These are phyloP conservation scores for Tylopilus plumbeoviolaceoides DNA, from an alignment of 768 basidiomycete genomes.

Conservation along the genomic window DNA sequence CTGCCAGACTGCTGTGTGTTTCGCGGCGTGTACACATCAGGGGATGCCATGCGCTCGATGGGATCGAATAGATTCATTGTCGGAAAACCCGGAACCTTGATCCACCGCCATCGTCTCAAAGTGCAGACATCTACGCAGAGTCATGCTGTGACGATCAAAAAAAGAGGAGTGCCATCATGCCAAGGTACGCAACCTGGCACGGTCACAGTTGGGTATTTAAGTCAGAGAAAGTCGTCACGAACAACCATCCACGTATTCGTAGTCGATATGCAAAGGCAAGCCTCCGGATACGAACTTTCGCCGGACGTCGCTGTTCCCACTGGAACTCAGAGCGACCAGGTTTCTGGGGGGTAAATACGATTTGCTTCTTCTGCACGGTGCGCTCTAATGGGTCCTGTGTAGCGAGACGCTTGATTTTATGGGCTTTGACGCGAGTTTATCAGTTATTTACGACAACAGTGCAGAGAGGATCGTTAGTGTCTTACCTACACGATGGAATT, in stretches of 20 bases:
- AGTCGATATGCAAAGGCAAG: background rate
- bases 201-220: background rate
- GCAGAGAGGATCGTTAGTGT: background rate
- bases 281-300: too few species aligned
- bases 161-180: background rate
- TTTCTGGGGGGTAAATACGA: background rate
- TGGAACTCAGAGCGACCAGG: too few species aligned
- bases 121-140: too few species aligned
- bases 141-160: too few species aligned
- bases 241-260: background rate
- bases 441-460: background rate
- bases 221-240: background rate
- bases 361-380: background rate
- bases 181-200: slow-evolving; percentile 2
- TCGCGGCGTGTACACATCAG: background rate
- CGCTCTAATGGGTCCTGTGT: background rate
- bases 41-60: too few species aligned
- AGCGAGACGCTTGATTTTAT: background rate
- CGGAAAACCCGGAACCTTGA: background rate
- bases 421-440: slow-evolving; percentile 2
- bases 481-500: background rate
- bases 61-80: too few species aligned
- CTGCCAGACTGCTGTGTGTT: background rate
- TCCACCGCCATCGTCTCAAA: background rate
- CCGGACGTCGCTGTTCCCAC: background rate